A percentile compares a stretch with the other conserved stretches of the same genome.
Conservation (phyloP, 495 filamentous ascomycete genomes). For the Aspergillus haitiensis region DNA sequence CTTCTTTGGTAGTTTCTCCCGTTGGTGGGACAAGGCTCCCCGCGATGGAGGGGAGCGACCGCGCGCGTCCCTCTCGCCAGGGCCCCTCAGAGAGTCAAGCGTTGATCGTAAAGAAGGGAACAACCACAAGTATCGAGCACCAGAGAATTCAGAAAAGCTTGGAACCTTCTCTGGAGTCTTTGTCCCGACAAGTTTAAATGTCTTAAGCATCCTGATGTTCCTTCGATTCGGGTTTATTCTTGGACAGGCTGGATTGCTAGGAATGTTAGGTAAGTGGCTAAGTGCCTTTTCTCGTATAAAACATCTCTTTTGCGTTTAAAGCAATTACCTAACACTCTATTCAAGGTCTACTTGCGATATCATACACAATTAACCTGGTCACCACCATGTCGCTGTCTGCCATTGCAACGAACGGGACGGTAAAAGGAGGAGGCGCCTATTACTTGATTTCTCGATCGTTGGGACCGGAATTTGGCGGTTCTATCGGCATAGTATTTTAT, state of each 20-base stretch:
- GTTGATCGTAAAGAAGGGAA: constrained; percentile 38
- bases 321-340: constrained; percentile 18
- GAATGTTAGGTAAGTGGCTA: constrained; percentile 66
- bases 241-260: constrained; percentile 74
- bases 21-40: constrained; percentile 30
- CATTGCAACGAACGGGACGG: constrained; percentile 87
- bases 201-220: constrained; percentile 94
- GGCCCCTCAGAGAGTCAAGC: constrained; percentile 33
- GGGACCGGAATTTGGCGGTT: constrained; percentile 88
- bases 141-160: constrained; percentile 60
- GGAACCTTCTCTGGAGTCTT: constrained; percentile 79
- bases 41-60: constrained; percentile 16
- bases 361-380: constrained; percentile 76
- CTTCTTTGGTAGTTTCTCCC: constrained; percentile 29
- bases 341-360: constrained; percentile 66
- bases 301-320: background rate
- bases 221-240: constrained; percentile 77
- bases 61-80: constrained; percentile 23
- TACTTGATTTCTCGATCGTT: constrained; percentile 85
- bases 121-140: constrained; percentile 44
- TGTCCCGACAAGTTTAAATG: constrained; percentile 82
- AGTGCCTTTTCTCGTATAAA: background rate
- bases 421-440: constrained; percentile 84
- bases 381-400: constrained; percentile 86
- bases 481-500: constrained; percentile 88